Evolutionary conservation across 768 basidiomycete genomes (phyloP).

Genomic region (Nidula microcarpa): DNA sequence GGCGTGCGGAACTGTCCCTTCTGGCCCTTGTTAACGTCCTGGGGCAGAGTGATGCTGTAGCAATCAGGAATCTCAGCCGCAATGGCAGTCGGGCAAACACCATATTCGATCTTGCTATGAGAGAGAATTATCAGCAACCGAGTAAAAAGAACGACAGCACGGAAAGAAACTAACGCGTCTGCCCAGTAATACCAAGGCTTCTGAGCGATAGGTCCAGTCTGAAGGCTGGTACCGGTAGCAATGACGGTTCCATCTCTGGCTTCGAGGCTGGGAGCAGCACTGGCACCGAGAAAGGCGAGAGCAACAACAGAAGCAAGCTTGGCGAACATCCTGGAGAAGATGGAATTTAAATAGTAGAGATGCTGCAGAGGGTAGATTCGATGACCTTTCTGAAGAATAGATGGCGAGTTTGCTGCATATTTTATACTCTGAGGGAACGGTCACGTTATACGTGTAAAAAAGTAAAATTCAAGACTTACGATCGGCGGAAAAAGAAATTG

Average conservation of each 20-base stretch:
- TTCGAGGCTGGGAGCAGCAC: neutral
- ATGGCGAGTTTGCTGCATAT: too few relatives aligned
- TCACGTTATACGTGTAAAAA: too few relatives aligned
- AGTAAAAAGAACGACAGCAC: neutral
- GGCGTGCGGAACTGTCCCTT: neutral
- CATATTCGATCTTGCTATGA: neutral
- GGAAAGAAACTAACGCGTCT: neutral
- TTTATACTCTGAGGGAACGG: too few relatives aligned
- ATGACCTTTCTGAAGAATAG: too few relatives aligned
- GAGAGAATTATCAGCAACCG: neutral
- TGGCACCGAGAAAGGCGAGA: neutral
- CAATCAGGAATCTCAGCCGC: neutral
- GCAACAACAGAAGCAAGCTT: neutral
- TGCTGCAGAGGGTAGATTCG: too few relatives aligned
- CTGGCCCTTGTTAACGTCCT: neutral
- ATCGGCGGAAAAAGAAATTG: too few relatives aligned
- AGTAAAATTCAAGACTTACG: too few relatives aligned
- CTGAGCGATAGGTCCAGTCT: neutral
- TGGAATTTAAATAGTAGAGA: neutral
- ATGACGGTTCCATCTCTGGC: neutral
- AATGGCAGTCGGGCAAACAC: neutral
- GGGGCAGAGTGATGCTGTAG: neutral
- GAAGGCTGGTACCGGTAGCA: neutral
- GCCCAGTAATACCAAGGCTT: neutral
- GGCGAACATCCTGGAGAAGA: neutral